Percentiles rank a stretch among this genome's conserved stretches.
Evolutionary conservation across 1,284 basidiomycete species (phyloP).

Genomic region (Agaricales sp.): DNA sequence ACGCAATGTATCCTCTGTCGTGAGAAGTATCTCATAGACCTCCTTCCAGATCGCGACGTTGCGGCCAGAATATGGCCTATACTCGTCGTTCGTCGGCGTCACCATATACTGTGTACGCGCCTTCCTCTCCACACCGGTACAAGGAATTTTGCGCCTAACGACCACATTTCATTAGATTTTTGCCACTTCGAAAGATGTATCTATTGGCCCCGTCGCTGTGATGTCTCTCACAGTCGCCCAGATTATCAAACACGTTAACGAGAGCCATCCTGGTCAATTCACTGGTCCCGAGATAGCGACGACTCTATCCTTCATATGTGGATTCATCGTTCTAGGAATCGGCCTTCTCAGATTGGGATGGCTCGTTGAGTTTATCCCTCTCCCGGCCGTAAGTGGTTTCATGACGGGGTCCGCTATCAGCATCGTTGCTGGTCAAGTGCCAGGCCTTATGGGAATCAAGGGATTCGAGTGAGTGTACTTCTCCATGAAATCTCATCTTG

Average conservation of each 20-base stretch:
- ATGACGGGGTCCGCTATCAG: constrained; percentile 89
- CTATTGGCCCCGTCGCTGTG: constrained; percentile 94
- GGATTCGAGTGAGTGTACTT: constrained; percentile 76
- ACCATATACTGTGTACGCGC: constrained; percentile 65
- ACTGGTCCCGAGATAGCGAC: constrained; percentile 71
- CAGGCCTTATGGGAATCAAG: constrained; percentile 76
- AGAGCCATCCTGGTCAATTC: constrained; percentile 44
- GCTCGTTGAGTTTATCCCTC: constrained; percentile 92
- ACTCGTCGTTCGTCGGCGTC: constrained; percentile 91
- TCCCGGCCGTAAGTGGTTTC: constrained; percentile 87
- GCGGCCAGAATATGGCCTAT: constrained; percentile 83
- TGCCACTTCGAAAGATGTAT: constrained; percentile 92
- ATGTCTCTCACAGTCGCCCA: constrained; percentile 91
- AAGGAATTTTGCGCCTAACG: constrained; percentile 5
- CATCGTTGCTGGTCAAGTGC: constrained; percentile 80
- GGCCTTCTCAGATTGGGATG: constrained; percentile 91
- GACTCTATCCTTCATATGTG: constrained; percentile 80
- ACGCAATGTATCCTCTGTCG: constrained; percentile 6
- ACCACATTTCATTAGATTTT: constrained; percentile 47
- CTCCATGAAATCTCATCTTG: neutral
- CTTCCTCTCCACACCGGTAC: constrained; percentile 17
- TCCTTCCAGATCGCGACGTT: constrained; percentile 72
- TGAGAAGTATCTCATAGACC: constrained; percentile 1
- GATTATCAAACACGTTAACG: constrained; percentile 62
- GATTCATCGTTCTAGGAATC: constrained; percentile 88